Conservation (phyloP, 371 early-diverging fungal genomes). For the Mortierella sp. region DNA sequence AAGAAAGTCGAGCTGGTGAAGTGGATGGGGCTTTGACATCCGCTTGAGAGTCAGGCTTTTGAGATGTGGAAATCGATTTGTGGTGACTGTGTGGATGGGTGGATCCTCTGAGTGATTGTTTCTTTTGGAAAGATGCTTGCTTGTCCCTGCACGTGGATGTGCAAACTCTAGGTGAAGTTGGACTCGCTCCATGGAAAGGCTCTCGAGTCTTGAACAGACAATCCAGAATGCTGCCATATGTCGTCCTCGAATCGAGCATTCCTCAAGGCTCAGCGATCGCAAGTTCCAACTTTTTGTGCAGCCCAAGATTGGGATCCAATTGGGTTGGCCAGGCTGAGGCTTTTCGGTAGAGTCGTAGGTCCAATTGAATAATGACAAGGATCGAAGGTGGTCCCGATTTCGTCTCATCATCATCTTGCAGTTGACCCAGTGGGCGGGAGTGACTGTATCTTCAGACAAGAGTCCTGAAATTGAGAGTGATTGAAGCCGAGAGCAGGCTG, state of each 20-base stretch:
- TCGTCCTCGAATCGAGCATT: not conserved
- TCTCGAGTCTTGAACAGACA: not conserved
- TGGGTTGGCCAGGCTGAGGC: not conserved
- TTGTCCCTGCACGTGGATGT: too few species aligned
- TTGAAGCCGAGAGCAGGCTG: not conserved
- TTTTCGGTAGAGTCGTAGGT: not conserved
- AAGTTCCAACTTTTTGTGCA: not conserved
- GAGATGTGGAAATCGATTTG: not conserved
- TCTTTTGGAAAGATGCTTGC: not conserved
- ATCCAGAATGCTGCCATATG: not conserved
- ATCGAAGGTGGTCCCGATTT: slow-evolving; percentile 1
- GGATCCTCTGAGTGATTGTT: too few species aligned
- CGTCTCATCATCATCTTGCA: not conserved
- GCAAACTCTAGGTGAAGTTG: not conserved
- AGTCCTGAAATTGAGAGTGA: not conserved
- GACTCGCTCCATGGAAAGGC: not conserved
- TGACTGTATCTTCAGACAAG: not conserved
- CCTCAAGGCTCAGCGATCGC: not conserved
- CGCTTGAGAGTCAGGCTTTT: not conserved
- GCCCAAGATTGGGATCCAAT: slow-evolving; percentile 1
- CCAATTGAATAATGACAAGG: not conserved
- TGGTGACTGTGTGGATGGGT: not conserved
- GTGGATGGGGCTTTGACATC: not conserved
- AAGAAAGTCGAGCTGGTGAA: not conserved
- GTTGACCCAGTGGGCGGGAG: not conserved